Conservation (phyloP, 768 basidiomycete species). For the Leccinum arenicola region DNA sequence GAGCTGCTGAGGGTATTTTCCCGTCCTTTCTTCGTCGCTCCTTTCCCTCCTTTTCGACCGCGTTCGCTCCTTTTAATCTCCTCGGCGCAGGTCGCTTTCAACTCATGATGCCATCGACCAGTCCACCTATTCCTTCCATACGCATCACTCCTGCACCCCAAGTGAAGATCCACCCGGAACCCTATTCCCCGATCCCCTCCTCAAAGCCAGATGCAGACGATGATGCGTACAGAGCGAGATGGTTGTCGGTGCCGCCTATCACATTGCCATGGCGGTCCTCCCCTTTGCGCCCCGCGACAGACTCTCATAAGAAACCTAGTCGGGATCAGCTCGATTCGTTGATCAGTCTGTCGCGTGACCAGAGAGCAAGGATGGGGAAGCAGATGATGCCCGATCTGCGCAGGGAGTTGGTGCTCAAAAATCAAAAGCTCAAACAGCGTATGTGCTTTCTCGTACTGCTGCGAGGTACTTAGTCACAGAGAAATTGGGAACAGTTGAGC, state of each 20-base stretch:
- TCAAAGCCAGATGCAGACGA: conserved; percentile 35
- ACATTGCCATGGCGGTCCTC: conserved; percentile 40
- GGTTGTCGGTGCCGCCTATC: conserved; percentile 47
- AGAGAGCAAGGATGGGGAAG: conserved; percentile 42
- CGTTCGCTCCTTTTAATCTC: conserved; percentile 28
- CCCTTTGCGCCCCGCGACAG: conserved; percentile 44
- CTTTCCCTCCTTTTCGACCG: conserved; percentile 10
- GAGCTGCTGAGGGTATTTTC: conserved; percentile 11
- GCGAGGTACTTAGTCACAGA: conserved; percentile 1
- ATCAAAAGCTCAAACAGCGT: conserved; percentile 75
- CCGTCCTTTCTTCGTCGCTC: background rate
- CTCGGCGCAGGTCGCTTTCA: conserved; percentile 56
- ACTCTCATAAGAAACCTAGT: conserved; percentile 53
- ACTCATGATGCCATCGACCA: conserved; percentile 38
- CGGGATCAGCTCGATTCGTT: conserved; percentile 61
- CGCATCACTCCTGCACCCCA: conserved; percentile 64
- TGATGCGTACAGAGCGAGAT: conserved; percentile 55
- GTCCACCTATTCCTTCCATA: conserved; percentile 59
- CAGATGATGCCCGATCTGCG: conserved; percentile 59
- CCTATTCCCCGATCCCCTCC: conserved; percentile 59
- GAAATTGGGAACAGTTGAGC: conserved; percentile 48
- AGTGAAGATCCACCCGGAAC: conserved; percentile 40
- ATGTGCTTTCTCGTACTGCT: conserved; percentile 24
- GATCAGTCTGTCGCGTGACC: conserved; percentile 58
- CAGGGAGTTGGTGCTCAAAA: conserved; percentile 71